Conservation (phyloP, 306 rosid species). For the Lagenaria siceraria region DNA sequence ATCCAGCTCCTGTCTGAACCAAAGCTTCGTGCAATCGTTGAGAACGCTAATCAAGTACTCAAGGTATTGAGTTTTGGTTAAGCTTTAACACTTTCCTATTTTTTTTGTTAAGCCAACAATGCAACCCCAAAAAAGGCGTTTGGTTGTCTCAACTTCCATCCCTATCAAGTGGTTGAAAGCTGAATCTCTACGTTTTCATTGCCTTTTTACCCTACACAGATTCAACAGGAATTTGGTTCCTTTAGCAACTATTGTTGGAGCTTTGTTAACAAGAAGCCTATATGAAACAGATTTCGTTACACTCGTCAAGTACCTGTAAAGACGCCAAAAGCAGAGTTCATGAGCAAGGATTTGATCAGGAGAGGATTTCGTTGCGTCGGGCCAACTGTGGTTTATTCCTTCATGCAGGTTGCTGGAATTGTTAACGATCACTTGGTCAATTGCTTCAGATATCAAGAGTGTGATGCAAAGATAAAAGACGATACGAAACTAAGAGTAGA, state of each 20-base stretch:
- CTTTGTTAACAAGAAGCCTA: constrained; percentile 62
- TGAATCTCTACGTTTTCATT: constrained; percentile 2
- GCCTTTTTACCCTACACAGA: constrained; percentile 21
- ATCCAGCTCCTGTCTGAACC: constrained; percentile 57
- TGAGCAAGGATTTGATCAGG: constrained; percentile 84
- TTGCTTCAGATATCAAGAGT: constrained; percentile 56
- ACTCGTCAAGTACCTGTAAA: constrained; percentile 77
- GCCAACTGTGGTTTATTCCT: constrained; percentile 70
- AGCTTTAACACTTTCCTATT: not conserved
- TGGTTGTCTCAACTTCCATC: constrained; percentile 3
- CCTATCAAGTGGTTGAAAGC: not conserved
- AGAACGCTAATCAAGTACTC: constrained; percentile 64
- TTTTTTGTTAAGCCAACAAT: not conserved
- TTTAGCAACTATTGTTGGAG: constrained; percentile 79
- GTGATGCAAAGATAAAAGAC: constrained; percentile 17
- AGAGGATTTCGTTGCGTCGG: constrained; percentile 97
- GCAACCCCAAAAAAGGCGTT: not conserved
- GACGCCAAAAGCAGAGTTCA: constrained; percentile 71
- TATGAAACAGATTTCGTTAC: constrained; percentile 53
- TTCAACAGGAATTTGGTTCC: constrained; percentile 75
- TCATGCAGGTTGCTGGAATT: constrained; percentile 83
- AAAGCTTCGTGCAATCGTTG: constrained; percentile 78
- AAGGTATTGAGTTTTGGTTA: constrained; percentile 36
- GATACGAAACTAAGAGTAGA: constrained; percentile 26
- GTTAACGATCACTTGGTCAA: constrained; percentile 66